These are phyloP conservation scores for Boletus fagicola DNA, from an alignment of 768 basidiomycete genomes.

Conservation along the genomic window DNA sequence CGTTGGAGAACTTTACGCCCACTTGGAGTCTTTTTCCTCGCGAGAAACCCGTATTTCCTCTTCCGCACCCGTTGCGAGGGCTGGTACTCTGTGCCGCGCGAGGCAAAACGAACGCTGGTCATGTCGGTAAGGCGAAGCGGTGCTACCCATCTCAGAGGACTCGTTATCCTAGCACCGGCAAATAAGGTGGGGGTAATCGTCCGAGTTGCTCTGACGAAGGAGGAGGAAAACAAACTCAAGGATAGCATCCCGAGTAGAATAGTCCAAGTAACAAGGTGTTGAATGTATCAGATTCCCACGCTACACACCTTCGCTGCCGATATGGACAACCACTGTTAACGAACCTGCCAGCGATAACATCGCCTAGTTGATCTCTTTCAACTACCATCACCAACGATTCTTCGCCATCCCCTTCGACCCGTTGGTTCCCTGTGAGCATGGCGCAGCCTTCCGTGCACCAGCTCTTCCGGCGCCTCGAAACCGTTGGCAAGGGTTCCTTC, in stretches of 20 bases:
- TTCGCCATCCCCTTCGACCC: background rate
- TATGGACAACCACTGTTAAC: background rate
- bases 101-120: slow-evolving; percentile 47
- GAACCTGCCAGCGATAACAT: background rate
- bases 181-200: slow-evolving; percentile 19
- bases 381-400: slow-evolving; percentile 2
- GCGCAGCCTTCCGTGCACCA: slow-evolving; percentile 68
- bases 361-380: background rate
- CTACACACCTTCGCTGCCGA: background rate
- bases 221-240: slow-evolving; percentile 19
- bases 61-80: slow-evolving; percentile 94
- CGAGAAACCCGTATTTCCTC: slow-evolving; percentile 88
- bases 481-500: slow-evolving; percentile 94
- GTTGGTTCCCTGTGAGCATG: slow-evolving; percentile 23
- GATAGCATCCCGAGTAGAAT: slow-evolving; percentile 12
- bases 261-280: background rate
- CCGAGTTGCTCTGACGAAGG: slow-evolving; percentile 24
- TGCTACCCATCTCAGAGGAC: slow-evolving; percentile 22
- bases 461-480: slow-evolving; percentile 82
- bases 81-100: slow-evolving; percentile 90
- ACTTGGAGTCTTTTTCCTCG: slow-evolving; percentile 61
- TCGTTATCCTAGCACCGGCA: slow-evolving; percentile 11
- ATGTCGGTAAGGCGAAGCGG: slow-evolving; percentile 22
- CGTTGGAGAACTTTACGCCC: slow-evolving; percentile 73
- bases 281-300: slow-evolving; percentile 20